Percentiles rank a stretch among this genome's conserved stretches.
Conservation (phyloP, 2,329 filamentous ascomycete species). For the Truncatella angustata region DNA sequence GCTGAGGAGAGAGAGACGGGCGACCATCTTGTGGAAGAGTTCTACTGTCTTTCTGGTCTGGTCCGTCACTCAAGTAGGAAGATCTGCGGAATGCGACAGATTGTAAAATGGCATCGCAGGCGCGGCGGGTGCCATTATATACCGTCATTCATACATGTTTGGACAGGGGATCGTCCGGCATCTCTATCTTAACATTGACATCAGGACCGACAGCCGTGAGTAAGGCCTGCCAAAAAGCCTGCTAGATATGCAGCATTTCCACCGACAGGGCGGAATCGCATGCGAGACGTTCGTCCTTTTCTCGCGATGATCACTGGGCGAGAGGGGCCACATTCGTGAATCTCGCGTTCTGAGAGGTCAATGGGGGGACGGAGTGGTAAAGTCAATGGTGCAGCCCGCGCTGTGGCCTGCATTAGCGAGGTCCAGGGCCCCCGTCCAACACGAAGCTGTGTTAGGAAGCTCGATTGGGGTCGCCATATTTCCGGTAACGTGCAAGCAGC, state of each 20-base stretch:
- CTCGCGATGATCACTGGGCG: not conserved
- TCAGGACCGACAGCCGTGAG: not conserved
- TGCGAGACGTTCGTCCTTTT: conserved; percentile 1
- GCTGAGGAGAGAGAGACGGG: conserved; percentile 10
- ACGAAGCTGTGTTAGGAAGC: conserved; percentile 9
- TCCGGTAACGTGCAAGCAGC: not conserved
- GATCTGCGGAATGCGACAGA: not conserved
- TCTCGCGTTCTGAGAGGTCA: conserved; percentile 23
- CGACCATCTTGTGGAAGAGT: conserved; percentile 5
- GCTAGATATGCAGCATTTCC: not conserved
- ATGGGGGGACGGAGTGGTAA: conserved; percentile 3
- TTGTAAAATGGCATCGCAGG: not conserved
- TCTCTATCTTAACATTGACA: conserved; percentile 7
- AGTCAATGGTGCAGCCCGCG: not conserved
- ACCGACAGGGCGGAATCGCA: conserved; percentile 3
- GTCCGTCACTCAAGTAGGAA: too few species aligned
- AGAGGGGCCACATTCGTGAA: conserved; percentile 21
- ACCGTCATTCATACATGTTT: not conserved
- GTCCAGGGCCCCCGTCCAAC: not conserved
- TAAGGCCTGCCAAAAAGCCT: not conserved
- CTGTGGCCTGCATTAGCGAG: conserved; percentile 1
- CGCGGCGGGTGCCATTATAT: not conserved
- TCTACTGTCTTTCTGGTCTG: too few species aligned
- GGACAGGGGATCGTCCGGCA: not conserved
- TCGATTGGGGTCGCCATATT: not conserved